A percentile compares a stretch with the other conserved stretches of the same genome.
phyloP scores from a whole-genome alignment of 2,329 filamentous ascomycete species.

The Exserohilum rostratum region DNA sequence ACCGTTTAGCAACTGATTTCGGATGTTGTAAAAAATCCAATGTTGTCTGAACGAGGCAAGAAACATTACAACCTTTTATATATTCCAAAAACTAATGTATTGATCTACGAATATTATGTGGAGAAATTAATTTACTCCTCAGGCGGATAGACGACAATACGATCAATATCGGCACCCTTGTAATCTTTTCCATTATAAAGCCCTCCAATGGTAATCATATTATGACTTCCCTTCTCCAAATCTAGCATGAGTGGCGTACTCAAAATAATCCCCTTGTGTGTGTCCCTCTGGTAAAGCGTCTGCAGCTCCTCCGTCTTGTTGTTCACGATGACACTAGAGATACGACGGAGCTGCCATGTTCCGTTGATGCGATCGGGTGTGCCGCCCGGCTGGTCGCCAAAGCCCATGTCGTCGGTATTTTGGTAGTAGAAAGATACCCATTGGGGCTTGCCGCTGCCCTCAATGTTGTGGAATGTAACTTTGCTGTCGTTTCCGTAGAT shows the following conservation, averaged over 20 bases:
- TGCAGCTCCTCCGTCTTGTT: conserved; percentile 56
- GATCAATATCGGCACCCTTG: conserved; percentile 65
- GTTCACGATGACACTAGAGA: conserved; percentile 66
- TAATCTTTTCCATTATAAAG: conserved; percentile 62
- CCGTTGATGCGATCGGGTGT: conserved; percentile 65
- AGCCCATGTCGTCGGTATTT: conserved; percentile 67
- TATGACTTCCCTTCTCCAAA: conserved; percentile 61
- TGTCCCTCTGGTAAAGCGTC: conserved; percentile 61
- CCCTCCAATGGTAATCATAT: conserved; percentile 65
- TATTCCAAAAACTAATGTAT: no score
- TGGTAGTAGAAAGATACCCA: conserved; percentile 66
- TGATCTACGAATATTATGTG: no score
- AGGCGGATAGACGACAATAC: conserved; percentile 65
- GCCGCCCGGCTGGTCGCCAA: conserved; percentile 60
- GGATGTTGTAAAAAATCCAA: no score
- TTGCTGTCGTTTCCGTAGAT: conserved; percentile 63
- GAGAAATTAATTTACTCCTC: no score
- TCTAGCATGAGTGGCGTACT: conserved; percentile 63
- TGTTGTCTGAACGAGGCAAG: no score
- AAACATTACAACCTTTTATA: no score
- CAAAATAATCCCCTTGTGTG: conserved; percentile 65
- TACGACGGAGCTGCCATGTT: conserved; percentile 64
- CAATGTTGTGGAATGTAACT: conserved; percentile 57
- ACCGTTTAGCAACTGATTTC: no score
- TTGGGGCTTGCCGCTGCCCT: conserved; percentile 59